Conservation (phyloP, 768 basidiomycete species). For the Tulasnella sp. region DNA sequence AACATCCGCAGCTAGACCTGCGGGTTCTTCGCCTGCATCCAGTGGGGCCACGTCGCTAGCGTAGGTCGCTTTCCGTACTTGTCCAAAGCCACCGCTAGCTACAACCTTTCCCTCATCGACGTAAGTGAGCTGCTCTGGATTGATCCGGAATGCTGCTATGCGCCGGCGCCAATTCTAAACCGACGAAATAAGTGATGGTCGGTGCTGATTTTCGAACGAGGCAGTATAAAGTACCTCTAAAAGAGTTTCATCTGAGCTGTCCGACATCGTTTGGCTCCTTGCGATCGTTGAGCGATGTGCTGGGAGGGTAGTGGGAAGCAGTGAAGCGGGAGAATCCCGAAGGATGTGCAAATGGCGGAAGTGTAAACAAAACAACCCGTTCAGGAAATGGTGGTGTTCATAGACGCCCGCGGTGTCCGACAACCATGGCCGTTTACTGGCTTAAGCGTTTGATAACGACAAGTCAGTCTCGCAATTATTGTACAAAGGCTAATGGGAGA, state of each 20-base stretch:
- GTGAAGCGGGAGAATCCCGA: neutral
- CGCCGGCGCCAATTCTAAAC: neutral
- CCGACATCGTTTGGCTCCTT: neutral
- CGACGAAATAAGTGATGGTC: neutral
- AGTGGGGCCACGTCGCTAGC: too few species aligned
- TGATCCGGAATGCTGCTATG: neutral
- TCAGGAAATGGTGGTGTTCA: neutral
- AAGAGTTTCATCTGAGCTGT: neutral
- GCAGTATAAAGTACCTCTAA: neutral
- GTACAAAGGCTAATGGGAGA: too few species aligned
- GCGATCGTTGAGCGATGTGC: neutral
- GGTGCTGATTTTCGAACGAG: neutral
- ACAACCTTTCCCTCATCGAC: neutral
- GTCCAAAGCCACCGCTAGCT: neutral
- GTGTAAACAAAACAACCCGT: neutral
- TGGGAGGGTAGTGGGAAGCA: neutral
- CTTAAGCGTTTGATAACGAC: too few species aligned
- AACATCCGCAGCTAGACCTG: neutral
- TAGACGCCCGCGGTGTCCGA: too few species aligned
- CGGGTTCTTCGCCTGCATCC: too few species aligned
- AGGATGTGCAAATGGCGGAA: neutral
- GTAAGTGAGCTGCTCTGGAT: neutral
- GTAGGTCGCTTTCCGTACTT: neutral
- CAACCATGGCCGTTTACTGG: too few species aligned
- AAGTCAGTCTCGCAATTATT: too few species aligned